Evolutionary conservation across 2,329 filamentous ascomycete species (phyloP).

Genomic region (Sordariomycetes sp.): DNA sequence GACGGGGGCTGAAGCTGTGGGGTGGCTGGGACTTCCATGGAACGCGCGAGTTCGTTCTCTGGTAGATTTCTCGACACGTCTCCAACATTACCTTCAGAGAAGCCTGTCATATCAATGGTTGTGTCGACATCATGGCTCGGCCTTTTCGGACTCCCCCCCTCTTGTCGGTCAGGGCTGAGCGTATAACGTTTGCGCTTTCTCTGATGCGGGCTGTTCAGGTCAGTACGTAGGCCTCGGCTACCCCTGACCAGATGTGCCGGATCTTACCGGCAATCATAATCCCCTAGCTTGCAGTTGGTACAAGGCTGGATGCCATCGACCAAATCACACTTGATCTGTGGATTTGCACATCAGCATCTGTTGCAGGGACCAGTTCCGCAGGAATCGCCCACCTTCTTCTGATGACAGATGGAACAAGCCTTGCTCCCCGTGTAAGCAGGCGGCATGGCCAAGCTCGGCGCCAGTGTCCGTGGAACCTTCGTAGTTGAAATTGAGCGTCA

Average conservation of each 20-base stretch:
- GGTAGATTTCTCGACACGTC: too few species aligned
- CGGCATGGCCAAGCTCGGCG: too few species aligned
- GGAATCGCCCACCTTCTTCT: neutral
- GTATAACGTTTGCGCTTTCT: neutral
- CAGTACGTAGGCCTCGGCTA: neutral
- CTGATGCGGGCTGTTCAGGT: neutral
- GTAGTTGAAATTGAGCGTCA: too few species aligned
- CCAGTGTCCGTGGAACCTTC: too few species aligned
- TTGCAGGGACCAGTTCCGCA: neutral
- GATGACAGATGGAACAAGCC: neutral
- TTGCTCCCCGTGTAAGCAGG: neutral
- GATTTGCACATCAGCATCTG: neutral
- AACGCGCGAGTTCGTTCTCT: too few species aligned
- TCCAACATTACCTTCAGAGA: too few species aligned
- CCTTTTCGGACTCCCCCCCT: too few species aligned
- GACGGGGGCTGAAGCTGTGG: too few species aligned
- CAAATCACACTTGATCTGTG: neutral
- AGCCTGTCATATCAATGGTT: too few species aligned
- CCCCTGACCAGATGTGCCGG: neutral
- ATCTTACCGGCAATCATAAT: neutral
- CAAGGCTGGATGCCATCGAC: neutral
- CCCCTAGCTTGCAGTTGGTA: neutral
- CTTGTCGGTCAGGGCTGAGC: neutral
- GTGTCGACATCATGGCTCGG: too few species aligned
- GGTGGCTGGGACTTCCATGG: too few species aligned